phyloP scores from a whole-genome alignment of 1,284 basidiomycete genomes.

The Sanghuangporus sanghuang region DNA sequence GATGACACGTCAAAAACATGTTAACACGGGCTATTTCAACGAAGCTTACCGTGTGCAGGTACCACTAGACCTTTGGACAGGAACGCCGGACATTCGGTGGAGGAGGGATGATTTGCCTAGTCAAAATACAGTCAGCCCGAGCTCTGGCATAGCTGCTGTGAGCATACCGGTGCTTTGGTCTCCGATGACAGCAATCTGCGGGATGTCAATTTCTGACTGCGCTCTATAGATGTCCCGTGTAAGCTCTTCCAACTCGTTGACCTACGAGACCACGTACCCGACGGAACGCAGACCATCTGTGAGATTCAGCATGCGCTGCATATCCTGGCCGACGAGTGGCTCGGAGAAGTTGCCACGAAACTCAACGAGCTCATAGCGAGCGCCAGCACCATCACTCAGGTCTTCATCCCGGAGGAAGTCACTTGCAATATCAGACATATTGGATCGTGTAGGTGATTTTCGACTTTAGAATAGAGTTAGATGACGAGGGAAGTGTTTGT shows the following conservation, averaged over 20 bases:
- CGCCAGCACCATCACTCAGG: neutral
- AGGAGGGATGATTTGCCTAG: constrained; percentile 70
- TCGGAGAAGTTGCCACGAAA: constrained; percentile 40
- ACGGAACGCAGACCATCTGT: constrained; percentile 51
- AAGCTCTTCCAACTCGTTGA: neutral
- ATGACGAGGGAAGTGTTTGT: neutral
- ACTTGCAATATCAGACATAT: neutral
- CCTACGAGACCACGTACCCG: constrained; percentile 34
- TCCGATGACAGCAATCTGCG: constrained; percentile 66
- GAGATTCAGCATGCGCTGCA: constrained; percentile 43
- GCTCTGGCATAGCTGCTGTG: neutral
- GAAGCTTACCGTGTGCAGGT: constrained; percentile 58
- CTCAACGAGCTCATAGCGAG: neutral
- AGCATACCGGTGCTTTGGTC: constrained; percentile 46
- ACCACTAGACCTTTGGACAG: constrained; percentile 55
- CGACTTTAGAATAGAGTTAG: neutral
- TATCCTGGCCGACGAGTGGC: constrained; percentile 29
- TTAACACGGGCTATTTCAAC: neutral
- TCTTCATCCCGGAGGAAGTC: neutral
- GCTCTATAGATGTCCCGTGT: constrained; percentile 35
- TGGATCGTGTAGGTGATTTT: neutral
- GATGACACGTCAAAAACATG: too few relatives aligned
- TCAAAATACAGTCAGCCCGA: neutral
- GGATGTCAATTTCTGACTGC: constrained; percentile 61
- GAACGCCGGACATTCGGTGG: constrained; percentile 69